These are phyloP conservation scores for Mycena kentingensis DNA, from an alignment of 768 basidiomycete genomes.

Conservation along the genomic window DNA sequence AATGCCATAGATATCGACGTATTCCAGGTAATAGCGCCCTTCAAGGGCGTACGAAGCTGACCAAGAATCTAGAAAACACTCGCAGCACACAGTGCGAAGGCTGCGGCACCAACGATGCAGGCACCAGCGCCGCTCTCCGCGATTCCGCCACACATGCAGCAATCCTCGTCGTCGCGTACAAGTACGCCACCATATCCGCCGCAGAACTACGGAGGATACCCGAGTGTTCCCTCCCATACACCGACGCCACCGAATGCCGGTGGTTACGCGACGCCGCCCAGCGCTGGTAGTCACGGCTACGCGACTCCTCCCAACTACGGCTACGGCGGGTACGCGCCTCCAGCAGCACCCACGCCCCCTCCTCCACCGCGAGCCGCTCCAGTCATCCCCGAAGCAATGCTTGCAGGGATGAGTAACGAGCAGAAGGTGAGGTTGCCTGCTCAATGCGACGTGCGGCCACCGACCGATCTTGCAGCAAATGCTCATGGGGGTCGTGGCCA, in stretches of 20 bases:
- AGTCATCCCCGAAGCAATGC: slow-evolving; percentile 8
- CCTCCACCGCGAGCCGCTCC: slow-evolving; percentile 15
- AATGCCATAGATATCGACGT: slow-evolving; percentile 75
- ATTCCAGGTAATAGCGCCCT: slow-evolving; percentile 53
- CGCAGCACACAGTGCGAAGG: slow-evolving; percentile 48
- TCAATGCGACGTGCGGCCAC: background rate
- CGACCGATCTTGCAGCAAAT: slow-evolving; percentile 50
- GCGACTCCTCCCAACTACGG: slow-evolving; percentile 27
- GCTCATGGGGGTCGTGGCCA: slow-evolving; percentile 75
- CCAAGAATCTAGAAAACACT: slow-evolving; percentile 54
- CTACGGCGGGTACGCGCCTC: slow-evolving; percentile 20
- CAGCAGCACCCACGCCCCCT: slow-evolving; percentile 2
- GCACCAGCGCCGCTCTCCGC: slow-evolving; percentile 42
- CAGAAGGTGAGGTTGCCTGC: slow-evolving; percentile 12
- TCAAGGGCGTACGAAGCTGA: slow-evolving; percentile 3
- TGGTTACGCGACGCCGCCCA: too few relatives aligned
- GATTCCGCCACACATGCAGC: slow-evolving; percentile 48
- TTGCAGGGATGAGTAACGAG: slow-evolving; percentile 18
- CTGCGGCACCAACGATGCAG: slow-evolving; percentile 33
- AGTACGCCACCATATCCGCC: slow-evolving; percentile 23
- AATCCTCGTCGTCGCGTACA: slow-evolving; percentile 36
- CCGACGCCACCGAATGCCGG: slow-evolving; percentile 4
- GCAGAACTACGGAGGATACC: slow-evolving; percentile 1
- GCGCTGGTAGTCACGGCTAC: background rate
- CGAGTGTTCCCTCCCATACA: background rate